Base-by-base conservation (phyloP, 2,329 filamentous ascomycete species). In the Fusarium piperis region DNA sequence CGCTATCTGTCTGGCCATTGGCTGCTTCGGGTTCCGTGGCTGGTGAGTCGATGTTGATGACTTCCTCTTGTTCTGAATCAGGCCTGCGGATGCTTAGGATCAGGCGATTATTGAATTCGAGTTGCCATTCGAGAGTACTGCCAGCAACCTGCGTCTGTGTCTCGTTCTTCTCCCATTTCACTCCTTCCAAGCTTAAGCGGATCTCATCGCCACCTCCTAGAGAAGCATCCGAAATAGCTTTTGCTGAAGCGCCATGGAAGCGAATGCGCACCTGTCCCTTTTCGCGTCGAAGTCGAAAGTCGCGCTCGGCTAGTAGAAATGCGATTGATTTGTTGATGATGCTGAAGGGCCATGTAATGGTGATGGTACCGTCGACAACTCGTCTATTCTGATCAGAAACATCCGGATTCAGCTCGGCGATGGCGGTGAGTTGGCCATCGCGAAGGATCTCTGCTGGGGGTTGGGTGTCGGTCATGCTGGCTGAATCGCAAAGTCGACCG, bases 271-370 rank as follows among this genome's bases (percentile, higher is more conserved):
- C 90, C 81, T 97, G 94, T 13, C 95, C 95, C 72, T 89, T 92
- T 41, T 87, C 86, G 69, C 90, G 89, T 62, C 95, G 93, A 57
- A 95, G 86, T 53, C 93, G 92, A 77, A 95, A 93, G 79, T 98
- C 94, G 51, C 91, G 90, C 76, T 98, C 95, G 51, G 93, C 93
- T 35, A 98, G 88, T 20, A 97, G 88, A 57, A 98, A 91, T 28
- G 94, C 92, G 73, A 94, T 88, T 39, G 90, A 90, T 59, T 88
- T 89, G 32, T 88, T 92, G 28, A 94, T 90, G 23, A 92, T 92
- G 71, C 93, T 97, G 81, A 94, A 98, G 0, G 95, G 95, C 95
- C 95, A 98, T 64, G 94, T 91, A 36, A 98, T 89, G 10, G 94
- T 95, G 23, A 98, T 89, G 16, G 93, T 85, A 39, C 93, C 94